Base-by-base conservation (phyloP, 2,329 filamentous ascomycete species). In the Macrophomina phaseolina region DNA sequence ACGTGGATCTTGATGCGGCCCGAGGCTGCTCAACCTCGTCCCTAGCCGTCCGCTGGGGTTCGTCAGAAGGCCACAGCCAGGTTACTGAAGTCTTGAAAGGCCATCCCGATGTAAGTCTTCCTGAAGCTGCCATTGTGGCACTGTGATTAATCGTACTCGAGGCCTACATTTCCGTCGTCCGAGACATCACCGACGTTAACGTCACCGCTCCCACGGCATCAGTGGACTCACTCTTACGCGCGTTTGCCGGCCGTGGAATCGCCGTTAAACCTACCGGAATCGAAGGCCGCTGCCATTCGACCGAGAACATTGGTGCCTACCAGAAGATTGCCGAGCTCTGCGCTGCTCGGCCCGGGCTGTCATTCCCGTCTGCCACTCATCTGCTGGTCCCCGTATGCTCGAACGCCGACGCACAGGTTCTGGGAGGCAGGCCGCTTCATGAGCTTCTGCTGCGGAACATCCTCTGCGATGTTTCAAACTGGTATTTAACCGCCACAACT, bases 1-100 rank as follows among this genome's bases (percentile, higher is more conserved):
- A 52, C 14, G 68, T 69, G 9, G 68, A 62, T 23, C 55, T 64
- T 16, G 42, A 45, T 45, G 42, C 42, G 42, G 42, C 42, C 2
- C 42, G 42, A 1, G 42, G 42, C 42, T 48, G 65, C 7, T 42
- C 34, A 9, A 45, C 46, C 18, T 51, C 42, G 1, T 36, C 30
- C 16, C 51, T 65, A 16, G 56, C 58, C 14, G 64, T 65, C 18
- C 63, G 67, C 42, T 42, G 58, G 23, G 53, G 14, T 9, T 4
- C 64, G 7, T 42, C 61, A 14, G 52, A 65, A 16, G 53, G 55
- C 14, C 34, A 28, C 14, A 61, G 66, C 9, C 8, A 3, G 7
- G 18, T 28, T 11, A 28, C 18, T 9, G 6, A 49, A 30, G 18
- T 49, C n/a, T 16, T 49, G 46, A 12, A 30, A 5, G 12, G 6